Base-by-base conservation (phyloP, 78 protist genomes). In the Blattamonas nauphoetae region DNA sequence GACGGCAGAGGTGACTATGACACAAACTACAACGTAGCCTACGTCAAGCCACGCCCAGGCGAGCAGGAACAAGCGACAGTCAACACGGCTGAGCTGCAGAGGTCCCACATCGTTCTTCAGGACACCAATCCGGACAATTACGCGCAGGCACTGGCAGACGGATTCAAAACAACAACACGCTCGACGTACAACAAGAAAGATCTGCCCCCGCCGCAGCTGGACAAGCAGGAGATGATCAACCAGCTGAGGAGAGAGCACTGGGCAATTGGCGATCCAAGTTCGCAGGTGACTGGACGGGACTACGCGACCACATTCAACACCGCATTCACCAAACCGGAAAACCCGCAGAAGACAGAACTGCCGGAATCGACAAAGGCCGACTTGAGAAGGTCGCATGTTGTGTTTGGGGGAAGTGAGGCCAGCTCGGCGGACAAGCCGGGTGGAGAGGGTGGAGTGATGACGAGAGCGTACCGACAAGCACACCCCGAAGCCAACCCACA, bases 231-330 rank as follows among this genome's bases (percentile, higher is more conserved):
- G 71, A 55, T 55, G 71, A 21, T 55, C 71, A 55, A 11, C 38
- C 71, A 55, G 71, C 71, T 55, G 71, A 11, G 71, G 71, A 55
- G 71, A 55, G 71, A 55, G 71, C 71, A 55, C 71, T 55, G 71
- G 71, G 11, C 71, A 11, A 21, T 55, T 11, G 71, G 71, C 11
- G 71, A 55, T 21, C 71, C 11, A 21, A 55, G 38, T 29, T 11
- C 38, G 71, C 71, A 11, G 11, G 71, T 55, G 71, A 11, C 71
- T 55, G 38, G 38, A 21, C 21, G 38, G 71, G 38, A 55, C 21
- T 55, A 29, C 21, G 71, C 71, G 38, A 29, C 71, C 71, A 55
- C 71, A 11, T 29, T 21, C 71, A 55, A 21, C 11, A 21, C 38
- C 71, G 71, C 11, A 11, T 55, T 55, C 71, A 21, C 21, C 38